These are phyloP conservation scores for Pneumocystis canis DNA, from an alignment of 1,139 yeast genomes.

Conservation along the genomic window DNA sequence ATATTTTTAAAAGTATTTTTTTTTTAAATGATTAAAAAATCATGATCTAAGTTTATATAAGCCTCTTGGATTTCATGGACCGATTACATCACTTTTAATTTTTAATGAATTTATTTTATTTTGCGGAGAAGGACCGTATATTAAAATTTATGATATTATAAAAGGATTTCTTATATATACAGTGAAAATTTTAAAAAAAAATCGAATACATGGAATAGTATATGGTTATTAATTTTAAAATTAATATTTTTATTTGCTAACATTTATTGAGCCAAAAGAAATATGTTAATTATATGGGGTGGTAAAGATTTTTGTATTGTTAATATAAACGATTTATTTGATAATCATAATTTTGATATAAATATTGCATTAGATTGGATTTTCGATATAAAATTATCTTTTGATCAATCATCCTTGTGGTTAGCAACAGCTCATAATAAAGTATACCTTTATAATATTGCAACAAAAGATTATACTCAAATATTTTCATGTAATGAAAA, in stretches of 20 bases:
- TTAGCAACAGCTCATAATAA: conserved; percentile 72
- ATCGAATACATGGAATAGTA: conserved; percentile 66
- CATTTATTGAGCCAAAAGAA: conserved; percentile 12
- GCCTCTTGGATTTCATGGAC: conserved; percentile 43
- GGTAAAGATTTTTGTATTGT: conserved; percentile 50
- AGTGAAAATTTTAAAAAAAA: conserved; percentile 43
- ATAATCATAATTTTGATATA: conserved; percentile 27
- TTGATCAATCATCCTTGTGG: conserved; percentile 27
- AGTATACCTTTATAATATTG: conserved; percentile 36
- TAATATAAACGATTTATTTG: conserved; percentile 23
- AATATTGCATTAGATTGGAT: conserved; percentile 65
- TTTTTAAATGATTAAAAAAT: not conserved
- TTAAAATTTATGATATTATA: conserved; percentile 40
- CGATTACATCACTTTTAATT: conserved; percentile 52
- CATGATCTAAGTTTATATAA: not conserved
- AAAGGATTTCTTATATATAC: conserved; percentile 29
- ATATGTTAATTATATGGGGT: conserved; percentile 46
- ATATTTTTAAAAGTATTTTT: not conserved
- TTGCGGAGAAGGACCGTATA: conserved; percentile 64
- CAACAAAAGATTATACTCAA: conserved; percentile 24
- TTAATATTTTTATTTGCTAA: not conserved
- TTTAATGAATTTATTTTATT: conserved; percentile 27
- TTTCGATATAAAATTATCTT: conserved; percentile 39
- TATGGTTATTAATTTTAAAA: conserved; percentile 19
- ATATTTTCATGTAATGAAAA: conserved; percentile 50